phyloP scores from a whole-genome alignment of 2,329 filamentous ascomycete genomes.

The Xylariomycetidae sp. region DNA sequence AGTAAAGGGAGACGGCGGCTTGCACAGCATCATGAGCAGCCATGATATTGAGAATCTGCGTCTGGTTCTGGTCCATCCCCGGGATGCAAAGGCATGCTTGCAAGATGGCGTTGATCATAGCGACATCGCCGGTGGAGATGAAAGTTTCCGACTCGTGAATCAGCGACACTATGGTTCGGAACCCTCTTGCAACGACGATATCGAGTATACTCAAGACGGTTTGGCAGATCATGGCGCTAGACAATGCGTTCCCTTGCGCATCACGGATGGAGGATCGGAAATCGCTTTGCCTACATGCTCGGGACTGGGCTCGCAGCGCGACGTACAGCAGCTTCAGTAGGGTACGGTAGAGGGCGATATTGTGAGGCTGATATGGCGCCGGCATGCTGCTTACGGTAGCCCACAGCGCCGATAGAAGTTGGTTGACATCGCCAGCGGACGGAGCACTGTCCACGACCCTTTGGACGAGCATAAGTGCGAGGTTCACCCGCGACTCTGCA shows the following conservation, averaged over 20 bases:
- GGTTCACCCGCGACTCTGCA: constrained; percentile 67
- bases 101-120: constrained; percentile 78
- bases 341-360: constrained; percentile 69
- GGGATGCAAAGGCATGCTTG: constrained; percentile 78
- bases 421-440: constrained; percentile 43
- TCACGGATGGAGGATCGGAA: constrained; percentile 18
- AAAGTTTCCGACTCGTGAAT: constrained; percentile 68
- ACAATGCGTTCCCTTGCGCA: constrained; percentile 25
- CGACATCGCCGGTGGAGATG: constrained; percentile 72
- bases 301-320: constrained; percentile 61
- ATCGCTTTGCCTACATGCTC: constrained; percentile 18
- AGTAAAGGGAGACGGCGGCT: constrained; percentile 81
- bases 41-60: constrained; percentile 65
- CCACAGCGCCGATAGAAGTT: constrained; percentile 45
- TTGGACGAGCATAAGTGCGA: constrained; percentile 78
- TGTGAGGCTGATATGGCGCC: constrained; percentile 45
- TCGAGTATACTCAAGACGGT: constrained; percentile 75
- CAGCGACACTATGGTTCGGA: constrained; percentile 72
- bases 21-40: constrained; percentile 67
- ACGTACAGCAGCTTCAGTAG: constrained; percentile 83
- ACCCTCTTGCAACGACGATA: constrained; percentile 71
- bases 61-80: constrained; percentile 63
- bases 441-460: constrained; percentile 59
- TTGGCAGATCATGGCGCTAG: constrained; percentile 44
- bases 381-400: constrained; percentile 48